A percentile compares a stretch with the other conserved stretches of the same genome.
phyloP scores from a whole-genome alignment of 2,329 filamentous ascomycete species.

The Diaporthe caulivora region DNA sequence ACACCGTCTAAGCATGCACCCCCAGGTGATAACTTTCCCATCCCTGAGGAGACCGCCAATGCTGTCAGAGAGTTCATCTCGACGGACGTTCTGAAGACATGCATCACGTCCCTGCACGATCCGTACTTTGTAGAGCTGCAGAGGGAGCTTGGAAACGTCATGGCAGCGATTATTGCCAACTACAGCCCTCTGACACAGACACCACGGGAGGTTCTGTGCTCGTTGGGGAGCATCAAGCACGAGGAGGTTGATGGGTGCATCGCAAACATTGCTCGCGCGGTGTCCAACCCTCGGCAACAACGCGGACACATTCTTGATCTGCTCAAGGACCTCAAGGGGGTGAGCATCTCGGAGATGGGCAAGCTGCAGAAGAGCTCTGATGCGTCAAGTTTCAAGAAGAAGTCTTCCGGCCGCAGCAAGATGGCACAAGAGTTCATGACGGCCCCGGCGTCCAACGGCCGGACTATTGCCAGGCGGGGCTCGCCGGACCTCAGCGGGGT shows the following conservation, averaged over 20 bases:
- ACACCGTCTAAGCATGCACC: constrained; percentile 42
- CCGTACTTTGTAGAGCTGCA: constrained; percentile 97
- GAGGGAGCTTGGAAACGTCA: constrained; percentile 88
- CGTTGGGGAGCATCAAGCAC: constrained; percentile 80
- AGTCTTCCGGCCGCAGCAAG: constrained; percentile 57
- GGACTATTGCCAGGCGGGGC: constrained; percentile 39
- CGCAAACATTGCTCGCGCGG: constrained; percentile 68
- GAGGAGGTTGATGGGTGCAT: constrained; percentile 76
- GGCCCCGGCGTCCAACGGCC: constrained; percentile 53
- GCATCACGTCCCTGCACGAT: constrained; percentile 91
- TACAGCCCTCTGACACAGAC: constrained; percentile 79
- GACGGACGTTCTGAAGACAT: constrained; percentile 88
- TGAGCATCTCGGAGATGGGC: constrained; percentile 94
- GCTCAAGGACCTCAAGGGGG: constrained; percentile 86
- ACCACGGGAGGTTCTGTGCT: constrained; percentile 81
- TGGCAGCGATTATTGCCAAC: constrained; percentile 84
- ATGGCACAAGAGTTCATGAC: constrained; percentile 78
- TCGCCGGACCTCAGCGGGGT: constrained; percentile 69
- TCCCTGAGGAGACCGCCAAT: constrained; percentile 66
- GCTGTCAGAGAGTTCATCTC: constrained; percentile 92
- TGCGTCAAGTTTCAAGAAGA: constrained; percentile 35
- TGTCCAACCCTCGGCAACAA: constrained; percentile 78
- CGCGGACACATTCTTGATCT: constrained; percentile 86
- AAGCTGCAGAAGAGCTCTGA: constrained; percentile 74
- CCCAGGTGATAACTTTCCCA: constrained; percentile 55